phyloP scores from a whole-genome alignment of 208 protist species.

The Phytomonas sp. region DNA sequence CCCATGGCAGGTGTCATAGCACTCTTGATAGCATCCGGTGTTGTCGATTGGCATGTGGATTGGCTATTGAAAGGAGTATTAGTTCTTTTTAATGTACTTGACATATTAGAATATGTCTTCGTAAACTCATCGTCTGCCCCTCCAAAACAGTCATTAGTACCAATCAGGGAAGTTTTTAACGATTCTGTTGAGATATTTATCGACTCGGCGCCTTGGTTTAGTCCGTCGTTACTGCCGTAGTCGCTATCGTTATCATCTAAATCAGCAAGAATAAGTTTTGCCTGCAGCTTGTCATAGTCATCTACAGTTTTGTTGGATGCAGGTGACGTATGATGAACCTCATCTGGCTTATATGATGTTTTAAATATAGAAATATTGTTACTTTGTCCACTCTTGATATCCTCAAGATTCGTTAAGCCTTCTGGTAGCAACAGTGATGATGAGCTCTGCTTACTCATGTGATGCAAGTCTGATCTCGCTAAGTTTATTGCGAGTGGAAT shows the following conservation, averaged over 20 bases:
- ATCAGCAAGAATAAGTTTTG: neutral
- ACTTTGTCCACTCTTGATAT: neutral
- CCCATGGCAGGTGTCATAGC: neutral
- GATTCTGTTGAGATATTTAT: neutral
- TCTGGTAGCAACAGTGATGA: neutral
- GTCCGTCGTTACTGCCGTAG: neutral
- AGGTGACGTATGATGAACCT: neutral
- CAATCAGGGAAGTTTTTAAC: neutral
- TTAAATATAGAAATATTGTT: neutral
- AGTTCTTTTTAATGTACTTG: neutral
- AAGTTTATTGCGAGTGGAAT: neutral
- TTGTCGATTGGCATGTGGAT: neutral
- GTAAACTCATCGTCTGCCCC: neutral
- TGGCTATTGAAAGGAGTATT: neutral
- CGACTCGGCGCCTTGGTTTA: neutral
- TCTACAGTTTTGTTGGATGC: neutral
- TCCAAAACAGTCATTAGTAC: neutral
- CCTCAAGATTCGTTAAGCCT: neutral
- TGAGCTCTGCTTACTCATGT: neutral
- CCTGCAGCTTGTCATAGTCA: neutral
- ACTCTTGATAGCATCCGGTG: neutral
- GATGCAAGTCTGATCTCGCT: neutral
- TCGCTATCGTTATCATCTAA: conserved; percentile 2
- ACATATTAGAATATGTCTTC: neutral
- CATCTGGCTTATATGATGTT: neutral